Evolutionary conservation across 1,139 yeast genomes (phyloP), one percentile per base, ranked within the genome.

Genomic region (Saccharomycopsis phalli): DNA sequence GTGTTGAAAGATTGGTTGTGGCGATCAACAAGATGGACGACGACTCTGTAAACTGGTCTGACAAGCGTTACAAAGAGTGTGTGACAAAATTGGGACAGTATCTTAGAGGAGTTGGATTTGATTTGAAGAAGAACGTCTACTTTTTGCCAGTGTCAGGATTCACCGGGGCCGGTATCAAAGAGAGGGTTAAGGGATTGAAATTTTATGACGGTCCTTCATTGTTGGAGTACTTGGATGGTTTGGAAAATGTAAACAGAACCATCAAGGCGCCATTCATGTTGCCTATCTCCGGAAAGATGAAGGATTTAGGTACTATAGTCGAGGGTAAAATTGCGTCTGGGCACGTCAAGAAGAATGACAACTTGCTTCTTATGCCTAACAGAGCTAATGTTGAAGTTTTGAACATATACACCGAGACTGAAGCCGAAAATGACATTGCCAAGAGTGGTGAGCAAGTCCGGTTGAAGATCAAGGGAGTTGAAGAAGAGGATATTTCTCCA

Each of bases 11-110:
- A 63, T 74, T 91, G 56, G 70, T 91, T 52, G 95, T 91, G 49
- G 97, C 82, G 44, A 91, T 93, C 52, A 91, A 91, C 69, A 91
- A 91, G 75, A 91, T 91, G 98, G 99, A 91, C 64, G 99, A 91
- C 59, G 82, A 95, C 42, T 91, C 98, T 38, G 99, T 91, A 37
- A 66, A 62, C 50, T 91, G 99, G 99, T 82, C 95, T 34, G 75
- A 88, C 65, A 95, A 83, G 60, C 82, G 99, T 65, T 91, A 86
- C 63, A 87, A 83, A 55, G 98, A 91, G 67, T 91, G 98, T 73
- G 87, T 84, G 50, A 64, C 76, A 52, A 91, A 88, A 62, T 69
- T 93, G 53, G 75, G 76, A 25, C 57, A 61, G 40, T 91, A 79
- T 70, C 74, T 91, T 60, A 86, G 76, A 66, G 94, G 88, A 54